Evolutionary conservation across 257 asterid species (phyloP).

Genomic region (Mitragyna speciosa): DNA sequence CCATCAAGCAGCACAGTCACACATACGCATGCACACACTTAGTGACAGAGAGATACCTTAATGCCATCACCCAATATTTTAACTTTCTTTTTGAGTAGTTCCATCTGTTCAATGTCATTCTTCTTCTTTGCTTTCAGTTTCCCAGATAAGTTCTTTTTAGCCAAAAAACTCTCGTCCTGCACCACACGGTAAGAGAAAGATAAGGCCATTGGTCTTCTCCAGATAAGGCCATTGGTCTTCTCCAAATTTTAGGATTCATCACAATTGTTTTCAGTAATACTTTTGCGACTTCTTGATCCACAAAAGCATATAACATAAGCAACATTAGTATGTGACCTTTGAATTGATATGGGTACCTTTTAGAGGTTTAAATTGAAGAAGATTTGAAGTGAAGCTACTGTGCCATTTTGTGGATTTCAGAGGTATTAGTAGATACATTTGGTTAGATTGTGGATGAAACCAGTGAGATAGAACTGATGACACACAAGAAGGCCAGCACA

Average conservation of each 20-base stretch:
- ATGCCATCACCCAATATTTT: constrained; percentile 90
- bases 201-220: constrained; percentile 7
- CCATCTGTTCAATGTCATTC: constrained; percentile 55
- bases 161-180: constrained; percentile 62
- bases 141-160: constrained; percentile 53
- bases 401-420: neutral
- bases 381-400: neutral
- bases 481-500: neutral
- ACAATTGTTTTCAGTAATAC: neutral
- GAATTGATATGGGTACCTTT: neutral
- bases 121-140: constrained; percentile 78
- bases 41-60: constrained; percentile 48
- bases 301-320: no score
- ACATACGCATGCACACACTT: neutral
- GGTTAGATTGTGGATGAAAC: neutral
- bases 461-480: neutral
- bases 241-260: constrained; percentile 10
- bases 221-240: no score
- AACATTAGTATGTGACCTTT: no score
- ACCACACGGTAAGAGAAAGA: constrained; percentile 22
- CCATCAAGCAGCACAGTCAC: neutral
- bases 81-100: constrained; percentile 64
- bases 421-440: neutral
- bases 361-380: no score
- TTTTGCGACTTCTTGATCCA: neutral